These are phyloP conservation scores for Buddleja alternifolia DNA, from an alignment of 257 asterid species.

Conservation along the genomic window DNA sequence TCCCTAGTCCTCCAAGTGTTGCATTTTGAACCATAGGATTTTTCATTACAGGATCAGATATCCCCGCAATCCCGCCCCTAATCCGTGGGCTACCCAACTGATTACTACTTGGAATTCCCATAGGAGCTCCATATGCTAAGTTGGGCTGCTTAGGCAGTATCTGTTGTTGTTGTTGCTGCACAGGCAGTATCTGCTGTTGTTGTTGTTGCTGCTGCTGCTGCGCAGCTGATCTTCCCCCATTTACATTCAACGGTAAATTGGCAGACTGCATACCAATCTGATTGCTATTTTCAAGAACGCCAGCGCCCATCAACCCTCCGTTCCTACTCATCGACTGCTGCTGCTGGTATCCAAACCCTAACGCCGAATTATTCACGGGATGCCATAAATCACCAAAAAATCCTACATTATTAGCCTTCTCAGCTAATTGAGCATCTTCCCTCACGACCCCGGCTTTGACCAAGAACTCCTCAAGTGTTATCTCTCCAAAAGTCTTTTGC, in stretches of 20 bases:
- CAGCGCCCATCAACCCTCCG: slow-evolving; percentile 43
- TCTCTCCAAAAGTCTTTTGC: slow-evolving; percentile 80
- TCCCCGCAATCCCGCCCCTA: slow-evolving; percentile 55
- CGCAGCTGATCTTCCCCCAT: slow-evolving; percentile 52
- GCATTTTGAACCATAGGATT: slow-evolving; percentile 51
- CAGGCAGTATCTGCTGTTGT: slow-evolving; percentile 45
- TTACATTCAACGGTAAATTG: slow-evolving; percentile 57
- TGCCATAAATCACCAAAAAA: slow-evolving; percentile 49
- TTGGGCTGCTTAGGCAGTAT: slow-evolving; percentile 60
- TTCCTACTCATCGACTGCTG: slow-evolving; percentile 45
- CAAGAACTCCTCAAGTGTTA: slow-evolving; percentile 91
- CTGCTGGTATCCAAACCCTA: slow-evolving; percentile 57
- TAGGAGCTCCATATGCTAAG: slow-evolving; percentile 53
- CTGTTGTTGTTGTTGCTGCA: too few relatives aligned
- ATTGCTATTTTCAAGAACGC: slow-evolving; percentile 40
- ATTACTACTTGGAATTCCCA: slow-evolving; percentile 49
- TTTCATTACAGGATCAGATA: slow-evolving; percentile 49
- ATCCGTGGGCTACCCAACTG: slow-evolving; percentile 57
- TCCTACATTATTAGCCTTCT: slow-evolving; percentile 42
- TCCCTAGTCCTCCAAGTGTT: slow-evolving; percentile 51
- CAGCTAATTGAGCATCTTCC: slow-evolving; percentile 66
- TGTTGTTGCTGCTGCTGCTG: slow-evolving; percentile 42
- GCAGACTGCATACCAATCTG: slow-evolving; percentile 47
- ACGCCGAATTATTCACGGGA: slow-evolving; percentile 37
- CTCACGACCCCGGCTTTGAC: slow-evolving; percentile 82